Conservation (phyloP, 176 grass and related monocot species). For the Carex parvula region DNA sequence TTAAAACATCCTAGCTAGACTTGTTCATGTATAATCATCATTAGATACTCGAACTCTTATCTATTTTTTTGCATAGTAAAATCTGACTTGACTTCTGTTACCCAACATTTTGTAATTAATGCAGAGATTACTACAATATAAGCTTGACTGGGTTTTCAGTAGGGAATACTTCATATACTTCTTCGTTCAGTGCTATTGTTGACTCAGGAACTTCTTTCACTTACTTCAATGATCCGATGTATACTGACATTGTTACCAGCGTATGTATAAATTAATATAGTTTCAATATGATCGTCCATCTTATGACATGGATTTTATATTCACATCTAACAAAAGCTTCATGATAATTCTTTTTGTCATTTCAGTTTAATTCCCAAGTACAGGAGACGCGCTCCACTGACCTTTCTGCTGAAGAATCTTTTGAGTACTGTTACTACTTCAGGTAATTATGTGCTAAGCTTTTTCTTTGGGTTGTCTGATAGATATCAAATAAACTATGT, state of each 20-base stretch:
- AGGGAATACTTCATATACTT: slow-evolving; percentile 31
- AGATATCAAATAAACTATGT: too few species aligned
- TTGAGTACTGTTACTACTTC: slow-evolving; percentile 77
- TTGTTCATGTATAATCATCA: background rate
- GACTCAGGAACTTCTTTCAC: slow-evolving; percentile 96
- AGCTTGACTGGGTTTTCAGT: slow-evolving; percentile 47
- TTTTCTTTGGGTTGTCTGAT: too few species aligned
- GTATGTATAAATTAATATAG: slow-evolving; percentile 43
- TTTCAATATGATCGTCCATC: background rate
- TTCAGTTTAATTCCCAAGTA: slow-evolving; percentile 68
- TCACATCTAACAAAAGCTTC: background rate
- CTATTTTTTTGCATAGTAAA: background rate
- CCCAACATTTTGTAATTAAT: background rate
- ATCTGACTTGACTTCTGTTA: background rate
- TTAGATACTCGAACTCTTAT: background rate
- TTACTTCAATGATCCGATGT: slow-evolving; percentile 67
- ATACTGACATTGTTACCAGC: slow-evolving; percentile 48
- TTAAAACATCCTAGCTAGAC: background rate
- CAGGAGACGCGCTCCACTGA: slow-evolving; percentile 23
- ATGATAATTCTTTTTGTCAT: slow-evolving; percentile 18
- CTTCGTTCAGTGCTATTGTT: slow-evolving; percentile 54
- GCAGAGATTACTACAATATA: slow-evolving; percentile 80
- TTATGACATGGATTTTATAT: background rate
- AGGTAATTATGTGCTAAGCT: slow-evolving; percentile 42
- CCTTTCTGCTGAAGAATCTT: slow-evolving; percentile 28